Conservation (phyloP, 768 basidiomycete genomes). For the Lentinus tigrinus region DNA sequence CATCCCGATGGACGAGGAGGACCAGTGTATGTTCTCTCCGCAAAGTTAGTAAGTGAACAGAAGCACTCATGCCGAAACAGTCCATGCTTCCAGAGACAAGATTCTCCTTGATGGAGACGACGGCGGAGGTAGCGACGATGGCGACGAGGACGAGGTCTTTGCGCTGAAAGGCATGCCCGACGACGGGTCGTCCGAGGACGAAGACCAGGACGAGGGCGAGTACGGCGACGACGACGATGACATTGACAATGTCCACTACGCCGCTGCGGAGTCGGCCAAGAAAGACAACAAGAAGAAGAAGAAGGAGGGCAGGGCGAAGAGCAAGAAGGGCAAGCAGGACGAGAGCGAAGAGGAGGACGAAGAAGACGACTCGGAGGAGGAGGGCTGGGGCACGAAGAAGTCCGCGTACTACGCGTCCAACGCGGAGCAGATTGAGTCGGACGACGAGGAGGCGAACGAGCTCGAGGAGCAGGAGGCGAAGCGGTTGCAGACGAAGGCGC, state of each 20-base stretch:
- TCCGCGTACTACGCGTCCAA: constrained; percentile 86
- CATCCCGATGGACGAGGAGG: constrained; percentile 76
- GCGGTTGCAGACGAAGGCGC: constrained; percentile 71
- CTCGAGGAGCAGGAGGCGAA: constrained; percentile 87
- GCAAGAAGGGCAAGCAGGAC: neutral
- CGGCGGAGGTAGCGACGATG: constrained; percentile 48
- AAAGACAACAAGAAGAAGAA: constrained; percentile 28
- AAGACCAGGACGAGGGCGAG: constrained; percentile 45
- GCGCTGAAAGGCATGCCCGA: constrained; percentile 57
- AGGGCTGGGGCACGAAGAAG: constrained; percentile 81
- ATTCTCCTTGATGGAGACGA: constrained; percentile 71
- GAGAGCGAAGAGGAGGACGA: constrained; percentile 13
- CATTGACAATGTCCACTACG: constrained; percentile 25
- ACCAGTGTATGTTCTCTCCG: constrained; percentile 57
- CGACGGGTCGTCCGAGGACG: constrained; percentile 33
- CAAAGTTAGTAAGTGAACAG: too few species aligned
- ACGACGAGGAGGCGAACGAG: constrained; percentile 86
- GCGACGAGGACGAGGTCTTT: constrained; percentile 82
- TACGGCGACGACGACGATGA: constrained; percentile 36
- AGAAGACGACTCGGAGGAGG: constrained; percentile 45
- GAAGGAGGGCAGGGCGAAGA: constrained; percentile 8
- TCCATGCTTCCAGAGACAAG: constrained; percentile 72
- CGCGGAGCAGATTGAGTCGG: constrained; percentile 75
- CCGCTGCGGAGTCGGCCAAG: constrained; percentile 13
- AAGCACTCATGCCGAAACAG: constrained; percentile 35